Base-by-base conservation (phyloP, 2,329 filamentous ascomycete species). In the Claviceps capensis region DNA sequence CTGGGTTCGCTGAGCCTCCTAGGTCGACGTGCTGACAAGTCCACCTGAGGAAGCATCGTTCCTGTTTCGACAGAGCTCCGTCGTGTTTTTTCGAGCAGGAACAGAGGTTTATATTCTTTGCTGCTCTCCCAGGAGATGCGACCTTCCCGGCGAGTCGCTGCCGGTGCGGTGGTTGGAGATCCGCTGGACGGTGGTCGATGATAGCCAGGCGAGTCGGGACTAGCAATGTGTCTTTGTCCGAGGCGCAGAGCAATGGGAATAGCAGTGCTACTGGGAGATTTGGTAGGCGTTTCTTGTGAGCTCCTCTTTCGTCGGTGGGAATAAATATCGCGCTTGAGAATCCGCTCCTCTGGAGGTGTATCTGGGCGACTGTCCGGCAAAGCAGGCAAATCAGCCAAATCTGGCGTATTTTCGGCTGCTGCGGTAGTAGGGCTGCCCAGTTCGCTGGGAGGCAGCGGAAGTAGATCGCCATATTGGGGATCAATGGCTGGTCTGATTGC, bases 81-180 rank as follows among this genome's bases (percentile, higher is more conserved):
- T 8, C 72, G 69, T 3, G 70, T 71, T 56, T 71, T 81, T 65
- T 94, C 86, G 6, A 95, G 79, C 22, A 95, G 81, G 66, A 86
- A 91, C 8, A 96, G 70, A 0, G 90, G 90, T 58, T 86, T 83
- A 60, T 90, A 83, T 62, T 93, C 88, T 51, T 78, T 78, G 17
- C 75, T 76, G 56, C 69, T 78, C 45, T 82, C 79, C 79, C 79
- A 83, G 0, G 78, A 82, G 13, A 70, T 79, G 13, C 80, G 72
- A 22, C 72, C 61, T 43, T 67, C 62, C 48, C 67, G 65, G 58
- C 69, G 73, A 14, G 65, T 61, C 17, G 61, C 56, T 13, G 74
- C 70, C 5, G 63, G 62, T 0, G 62, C 56, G n/a, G 62, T 57
- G 8, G 63, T 57, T 11, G 69, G 62, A 7, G 67, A 66, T 43